Evolutionary conservation across 2,329 filamentous ascomycete genomes (phyloP), one percentile per base, ranked within the genome.

Genomic region (Cladosporium sp.): DNA sequence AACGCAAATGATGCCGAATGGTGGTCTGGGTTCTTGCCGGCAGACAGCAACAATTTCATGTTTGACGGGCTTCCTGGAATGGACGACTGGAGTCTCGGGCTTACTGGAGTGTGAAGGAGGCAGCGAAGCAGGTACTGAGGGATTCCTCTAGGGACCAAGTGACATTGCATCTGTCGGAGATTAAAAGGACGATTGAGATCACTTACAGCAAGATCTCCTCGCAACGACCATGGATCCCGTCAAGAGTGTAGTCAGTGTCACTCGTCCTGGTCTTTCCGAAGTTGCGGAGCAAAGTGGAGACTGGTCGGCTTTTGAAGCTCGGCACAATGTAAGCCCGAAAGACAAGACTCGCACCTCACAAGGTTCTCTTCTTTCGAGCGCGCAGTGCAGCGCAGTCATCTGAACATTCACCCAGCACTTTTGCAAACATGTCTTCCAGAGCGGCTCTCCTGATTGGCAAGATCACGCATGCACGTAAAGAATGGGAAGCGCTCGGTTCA

Each of bases 391-490:
- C 42, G 17, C 8, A 22, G n/a, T 28, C 22, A n/a, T 20, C 24
- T 44, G 20, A 9, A 19, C 12, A 19, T 17, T 24, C 7, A 13
- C 7, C 15, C 5, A 28, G 19, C 7, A 12, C 17, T 8, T 2
- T 25, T 22, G 39, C n/a, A 24, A 59, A 13, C 37, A 57, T 44
- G 42, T 52, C 25, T n/a, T 47, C 15, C 34, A 60, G 59, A 58
- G 67, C 67, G 20, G 76, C 75, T 19, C 72, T 80, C 15, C 70
- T 80, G 12, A 75, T 80, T 47, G 77, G 77, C 24, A 68, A 70
- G 24, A 73, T 80, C 48, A 65, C 68, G 3, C 77, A 79, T 61
- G 70, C 77, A 15, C 66, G 70, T 22, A 75, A 75, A 61, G 77
- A 80, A 61, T 80, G 78, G 78, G 65, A 78, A 58, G 70, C 71